Evolutionary conservation across 2,329 filamentous ascomycete genomes (phyloP), one percentile per base, ranked within the genome.

Genomic region (Colletotrichum theobromicola): DNA sequence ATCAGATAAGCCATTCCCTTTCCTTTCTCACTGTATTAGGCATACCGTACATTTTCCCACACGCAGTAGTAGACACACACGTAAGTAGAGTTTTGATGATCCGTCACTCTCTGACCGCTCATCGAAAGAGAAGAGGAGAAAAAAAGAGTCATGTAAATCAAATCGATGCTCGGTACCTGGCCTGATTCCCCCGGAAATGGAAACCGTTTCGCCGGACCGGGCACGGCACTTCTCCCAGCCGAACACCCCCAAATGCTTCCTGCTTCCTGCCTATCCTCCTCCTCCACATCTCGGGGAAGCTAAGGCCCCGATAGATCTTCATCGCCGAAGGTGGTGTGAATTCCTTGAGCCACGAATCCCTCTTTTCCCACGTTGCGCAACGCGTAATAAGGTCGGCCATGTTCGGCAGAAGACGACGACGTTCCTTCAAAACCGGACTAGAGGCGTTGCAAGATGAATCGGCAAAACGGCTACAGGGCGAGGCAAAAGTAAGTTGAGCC

Each of bases 201-300:
- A 65, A 73, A 60, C 70, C 70, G 66, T 73, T 73, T 73, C 70
- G 70, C 21, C 26, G 58, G 26, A n/a, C 32, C 66, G 66, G n/a
- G 12, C 57, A 28, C 35, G 30, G 64, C 50, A 26, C 32, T 30
- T 30, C 24, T 28, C 21, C 18, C 57, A n/a, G 26, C 28, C 57
- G 15, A 30, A 16, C 60, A 18, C 0, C 58, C 18, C n/a, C n/a
- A n/a, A n/a, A 34, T 30, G n/a, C 21, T 21, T 26, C 24, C 61
- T n/a, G 7, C 21, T 7, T n/a, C 24, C 8, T 5, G 7, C 28
- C 12, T 8, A 30, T 30, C 24, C 21, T 30, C 15, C 12, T 18
- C 0, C 6, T 50, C 42, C n/a, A 50, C 42, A 50, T 24, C 0
- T 21, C 42, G 6, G 42, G 42, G n/a, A 4, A 7, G 10, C 42